Conservation (phyloP, 2,329 filamentous ascomycete genomes). For the Nigrospora oryzae region DNA sequence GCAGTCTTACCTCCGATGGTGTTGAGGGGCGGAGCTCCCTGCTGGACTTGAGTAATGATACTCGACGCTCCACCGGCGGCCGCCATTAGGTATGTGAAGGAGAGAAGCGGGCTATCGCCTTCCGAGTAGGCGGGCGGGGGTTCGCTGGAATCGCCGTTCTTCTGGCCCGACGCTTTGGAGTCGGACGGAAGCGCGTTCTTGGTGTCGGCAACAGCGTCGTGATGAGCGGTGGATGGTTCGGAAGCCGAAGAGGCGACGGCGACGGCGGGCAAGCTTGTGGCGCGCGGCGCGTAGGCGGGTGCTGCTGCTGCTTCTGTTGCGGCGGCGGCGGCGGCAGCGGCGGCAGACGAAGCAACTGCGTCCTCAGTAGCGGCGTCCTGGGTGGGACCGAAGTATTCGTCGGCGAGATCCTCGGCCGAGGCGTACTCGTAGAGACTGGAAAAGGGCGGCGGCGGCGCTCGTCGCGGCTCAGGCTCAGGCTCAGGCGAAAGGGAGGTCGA, state of each 20-base stretch:
- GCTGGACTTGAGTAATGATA: conserved; percentile 98
- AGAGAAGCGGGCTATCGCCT: conserved; percentile 82
- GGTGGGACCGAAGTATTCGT: background rate
- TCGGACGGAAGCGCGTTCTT: conserved; percentile 79
- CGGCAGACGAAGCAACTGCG: conserved; percentile 8
- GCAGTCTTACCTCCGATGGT: conserved; percentile 65
- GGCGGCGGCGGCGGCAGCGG: conserved; percentile 19
- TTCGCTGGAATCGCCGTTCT: conserved; percentile 70
- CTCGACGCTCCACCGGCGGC: conserved; percentile 93
- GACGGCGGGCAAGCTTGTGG: conserved; percentile 24
- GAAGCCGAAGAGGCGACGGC: conserved; percentile 11
- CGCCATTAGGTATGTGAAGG: conserved; percentile 96
- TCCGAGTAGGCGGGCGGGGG: conserved; percentile 94
- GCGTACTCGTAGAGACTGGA: conserved; percentile 46
- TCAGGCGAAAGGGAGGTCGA: conserved; percentile 26
- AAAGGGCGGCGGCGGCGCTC: conserved; percentile 45
- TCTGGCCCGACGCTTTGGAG: conserved; percentile 64
- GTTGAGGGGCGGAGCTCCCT: conserved; percentile 83
- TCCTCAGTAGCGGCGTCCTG: background rate
- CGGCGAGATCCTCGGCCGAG: conserved; percentile 15
- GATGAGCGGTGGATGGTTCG: conserved; percentile 27
- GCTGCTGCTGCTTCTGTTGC: conserved; percentile 33
- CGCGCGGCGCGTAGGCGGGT: conserved; percentile 44
- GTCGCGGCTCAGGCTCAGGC: conserved; percentile 16
- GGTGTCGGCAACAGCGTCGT: conserved; percentile 59